These are phyloP conservation scores for Ascochyta viciae-villosae DNA, from an alignment of 2,329 filamentous ascomycete genomes.

Conservation along the genomic window DNA sequence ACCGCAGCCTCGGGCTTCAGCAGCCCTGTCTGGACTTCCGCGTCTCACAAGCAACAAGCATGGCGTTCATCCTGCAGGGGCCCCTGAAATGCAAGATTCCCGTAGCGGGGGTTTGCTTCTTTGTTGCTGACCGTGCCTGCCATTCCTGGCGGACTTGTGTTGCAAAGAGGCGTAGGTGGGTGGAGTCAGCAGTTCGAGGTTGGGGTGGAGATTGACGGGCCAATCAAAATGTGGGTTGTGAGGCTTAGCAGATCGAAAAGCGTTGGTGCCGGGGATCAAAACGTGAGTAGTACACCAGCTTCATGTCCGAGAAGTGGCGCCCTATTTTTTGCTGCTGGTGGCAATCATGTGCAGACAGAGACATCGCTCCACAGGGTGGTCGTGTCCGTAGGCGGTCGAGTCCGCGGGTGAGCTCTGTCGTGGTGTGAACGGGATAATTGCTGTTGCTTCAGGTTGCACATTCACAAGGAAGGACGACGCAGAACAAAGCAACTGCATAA, in stretches of 20 bases:
- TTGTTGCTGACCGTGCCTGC: slow-evolving; percentile 15
- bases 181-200: slow-evolving; percentile 11
- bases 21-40: slow-evolving; percentile 12
- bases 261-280: slow-evolving; percentile 16
- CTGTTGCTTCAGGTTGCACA: not conserved
- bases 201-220: not conserved
- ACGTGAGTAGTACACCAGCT: slow-evolving; percentile 6
- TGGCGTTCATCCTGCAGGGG: slow-evolving; percentile 12
- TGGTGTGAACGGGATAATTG: not conserved
- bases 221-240: slow-evolving; percentile 4
- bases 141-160: not conserved
- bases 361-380: slow-evolving; percentile 1
- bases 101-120: slow-evolving; percentile 13
- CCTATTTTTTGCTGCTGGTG: not conserved
- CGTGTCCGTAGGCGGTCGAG: slow-evolving; percentile 5
- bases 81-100: slow-evolving; percentile 13
- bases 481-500: not conserved
- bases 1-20: slow-evolving; percentile 24
- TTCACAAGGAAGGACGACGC: not conserved
- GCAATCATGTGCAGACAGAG: not conserved
- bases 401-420: not conserved
- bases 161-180: slow-evolving; percentile 8
- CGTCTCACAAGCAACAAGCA: slow-evolving; percentile 14
- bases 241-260: slow-evolving; percentile 15
- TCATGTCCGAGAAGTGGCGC: slow-evolving; percentile 13